phyloP scores from a whole-genome alignment of 495 filamentous ascomycete species.

The Geoglossum glabrum region DNA sequence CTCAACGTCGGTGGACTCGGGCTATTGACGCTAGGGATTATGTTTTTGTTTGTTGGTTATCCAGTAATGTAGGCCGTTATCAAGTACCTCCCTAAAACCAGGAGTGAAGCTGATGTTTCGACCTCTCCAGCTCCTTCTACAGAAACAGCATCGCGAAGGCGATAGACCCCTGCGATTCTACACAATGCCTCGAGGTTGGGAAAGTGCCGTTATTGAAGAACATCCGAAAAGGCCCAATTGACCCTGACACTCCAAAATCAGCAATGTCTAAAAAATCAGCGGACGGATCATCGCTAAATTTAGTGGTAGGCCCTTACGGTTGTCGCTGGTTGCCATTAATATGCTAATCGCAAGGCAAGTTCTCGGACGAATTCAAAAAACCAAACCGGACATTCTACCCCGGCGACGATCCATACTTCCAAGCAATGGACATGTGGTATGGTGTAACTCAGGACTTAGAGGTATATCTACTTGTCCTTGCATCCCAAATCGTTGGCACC shows the following conservation, averaged over 20 bases:
- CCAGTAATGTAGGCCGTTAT: conserved; percentile 40
- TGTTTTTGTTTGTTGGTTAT: conserved; percentile 53
- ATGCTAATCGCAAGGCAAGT: conserved; percentile 21
- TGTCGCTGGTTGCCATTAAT: too few relatives aligned
- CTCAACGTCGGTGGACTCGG: conserved; percentile 46
- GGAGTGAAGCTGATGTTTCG: not conserved
- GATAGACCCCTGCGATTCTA: conserved; percentile 18
- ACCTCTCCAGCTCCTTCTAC: conserved; percentile 33
- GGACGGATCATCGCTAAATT: conserved; percentile 39
- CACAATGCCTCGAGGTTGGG: conserved; percentile 38
- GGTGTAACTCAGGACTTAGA: conserved; percentile 59
- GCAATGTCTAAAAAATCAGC: conserved; percentile 33
- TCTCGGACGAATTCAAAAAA: conserved; percentile 62
- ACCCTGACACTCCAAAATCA: conserved; percentile 47
- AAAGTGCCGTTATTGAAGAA: conserved; percentile 37
- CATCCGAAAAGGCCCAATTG: conserved; percentile 38
- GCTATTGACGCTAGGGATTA: conserved; percentile 39
- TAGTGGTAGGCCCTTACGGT: conserved; percentile 49
- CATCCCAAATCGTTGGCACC: not conserved
- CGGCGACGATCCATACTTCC: conserved; percentile 52
- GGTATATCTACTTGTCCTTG: conserved; percentile 14
- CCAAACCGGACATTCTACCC: conserved; percentile 53
- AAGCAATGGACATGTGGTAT: conserved; percentile 61
- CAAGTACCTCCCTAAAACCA: not conserved
- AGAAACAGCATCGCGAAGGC: conserved; percentile 16